Evolutionary conservation across 2,329 filamentous ascomycete genomes (phyloP), one percentile per base, ranked within the genome.

Genomic region (Cadophora gregata): DNA sequence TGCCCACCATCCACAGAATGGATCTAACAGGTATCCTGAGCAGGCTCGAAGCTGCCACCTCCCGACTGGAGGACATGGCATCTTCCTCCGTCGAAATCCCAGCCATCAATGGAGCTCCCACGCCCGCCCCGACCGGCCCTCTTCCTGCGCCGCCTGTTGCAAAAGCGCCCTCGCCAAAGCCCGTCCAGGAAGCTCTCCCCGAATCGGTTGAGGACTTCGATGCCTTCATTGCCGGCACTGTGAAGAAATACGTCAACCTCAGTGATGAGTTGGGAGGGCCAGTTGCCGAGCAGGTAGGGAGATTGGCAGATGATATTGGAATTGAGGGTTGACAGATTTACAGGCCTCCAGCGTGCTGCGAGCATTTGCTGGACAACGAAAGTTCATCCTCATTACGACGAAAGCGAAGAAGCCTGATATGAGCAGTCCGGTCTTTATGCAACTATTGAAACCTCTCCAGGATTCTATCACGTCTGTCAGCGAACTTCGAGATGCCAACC

Each of bases 11-110:
- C 45, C 67, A 69, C 29, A 62, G 69, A 42, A 67, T 59, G 42
- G 70, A 74, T 67, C 76, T 77, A 67, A 75, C 72, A 66, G 51
- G 71, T 65, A 69, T 77, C 36, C 77, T 83, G 65, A 71, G 72
- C 78, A 99, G 96, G 82, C 91, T 99, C 74, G 96, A 99, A 85
- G 96, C 96, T 79, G 96, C 96, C 47, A 99, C 96, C 62, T 96
- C 93, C 71, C 90, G 96, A 67, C 88, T 99, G 65, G 96, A 99
- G 83, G 96, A 99, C 79, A 97, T 99, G 76, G 95, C 96, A 55
- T 89, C 92, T 72, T 90, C 93, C 19, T 88, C 86, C 63, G 82
- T 87, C 72, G 89, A 91, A 72, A 79, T 85, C 2, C 85, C 81
- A 75, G 83, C 82, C 69, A 81, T 81, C 48, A 79, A 84, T 69